Base-by-base conservation (phyloP, 257 asterid genomes). In the Ilex aquifolium region DNA sequence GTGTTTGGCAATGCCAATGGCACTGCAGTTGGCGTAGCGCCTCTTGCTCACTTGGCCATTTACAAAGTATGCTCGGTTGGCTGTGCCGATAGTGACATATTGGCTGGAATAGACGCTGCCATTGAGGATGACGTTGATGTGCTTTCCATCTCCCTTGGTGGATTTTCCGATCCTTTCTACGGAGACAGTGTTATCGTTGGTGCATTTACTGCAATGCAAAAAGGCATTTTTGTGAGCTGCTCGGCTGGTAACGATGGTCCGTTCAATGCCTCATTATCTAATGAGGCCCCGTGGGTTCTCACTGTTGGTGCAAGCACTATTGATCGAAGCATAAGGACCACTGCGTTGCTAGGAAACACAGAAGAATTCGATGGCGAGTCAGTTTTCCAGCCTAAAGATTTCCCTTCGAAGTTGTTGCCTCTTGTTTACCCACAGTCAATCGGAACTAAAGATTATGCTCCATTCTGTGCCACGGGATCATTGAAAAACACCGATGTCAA, bases 21-120 rank as follows among this genome's bases (percentile, higher is more conserved):
- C 3, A 76, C 83, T 0, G 88, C 88, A 2, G 77, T 11, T 32
- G 92, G 92, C 4, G 62, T 77, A 29, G 88, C 86, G 1, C 88
- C 92, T 6, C 78, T 62, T 16, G 88, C 92, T 40, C 88, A 82
- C 66, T 16, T 85, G 46, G 86, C 92, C 1, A 17, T 77, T 2
- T 82, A 82, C 76, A 85, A 72, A 57, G 80, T 70, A 1, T 82
- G 88, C n/a, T 36, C 42, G 0, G 0, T 0, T 6, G 11, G 5
- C 10, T 84, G 91, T 44, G 7, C 44, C 0, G 85, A 79, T 1
- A 69, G 71, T 15, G 77, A 31, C 17, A 17, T 74, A 2, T 12
- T 84, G 36, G 90, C 90, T 0, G 87, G 70, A 3, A 76, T 81
- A 63, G 90, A 83, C 48, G 16, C 58, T 2, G 85, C 87, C 5